Base-by-base conservation (phyloP, 139 green algal genomes). In the Limnomonas spitsbergensis region DNA sequence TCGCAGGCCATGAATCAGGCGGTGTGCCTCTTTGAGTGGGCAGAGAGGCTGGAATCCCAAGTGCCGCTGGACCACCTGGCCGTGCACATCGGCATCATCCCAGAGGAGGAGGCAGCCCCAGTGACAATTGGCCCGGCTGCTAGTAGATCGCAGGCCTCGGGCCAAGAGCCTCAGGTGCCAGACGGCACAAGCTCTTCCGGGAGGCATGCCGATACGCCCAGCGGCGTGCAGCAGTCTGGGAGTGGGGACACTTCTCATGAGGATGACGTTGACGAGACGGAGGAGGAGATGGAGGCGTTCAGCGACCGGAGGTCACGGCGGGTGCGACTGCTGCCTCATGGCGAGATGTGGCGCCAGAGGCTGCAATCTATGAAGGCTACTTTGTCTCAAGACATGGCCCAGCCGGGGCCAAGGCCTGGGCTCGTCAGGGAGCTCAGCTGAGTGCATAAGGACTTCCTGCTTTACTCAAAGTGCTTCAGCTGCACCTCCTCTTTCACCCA, bases 21-120 rank as follows among this genome's bases (percentile, higher is more conserved):
- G 1, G 85, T 92, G 0, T 83, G 56, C 53, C 81, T 94, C 0
- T 73, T 94, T 29, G 90, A 94, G 75, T 94, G 90, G 90, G 53
- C 88, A 4, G 86, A 91, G 36, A 73, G 87, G 27, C 81, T 93
- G 73, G 67, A 66, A 24, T 32, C 69, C 31, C 34, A 69, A 32
- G 24, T 85, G 36, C 89, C 87, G 2, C 1, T n/a, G 2, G 14
- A 85, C 27, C 74, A 76, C 20, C 36, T 91, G 2, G 78, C 81
- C 0, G 56, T 93, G 0, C 42, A 81, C 40, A 90, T 93, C 34
- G 39, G 66, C 4, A 66, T 89, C 1, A 6, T 81, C 2, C 61
- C 81, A 4, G 56, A 79, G 34, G 38, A 75, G 40, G 47, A 61
- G 20, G 47, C 20, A 61, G 14, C 47, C 20, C 20, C 20, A n/a